A percentile compares a stretch with the other conserved stretches of the same genome.
Evolutionary conservation across 495 filamentous ascomycete species (phyloP).

Genomic region (Xylaria nigripes): DNA sequence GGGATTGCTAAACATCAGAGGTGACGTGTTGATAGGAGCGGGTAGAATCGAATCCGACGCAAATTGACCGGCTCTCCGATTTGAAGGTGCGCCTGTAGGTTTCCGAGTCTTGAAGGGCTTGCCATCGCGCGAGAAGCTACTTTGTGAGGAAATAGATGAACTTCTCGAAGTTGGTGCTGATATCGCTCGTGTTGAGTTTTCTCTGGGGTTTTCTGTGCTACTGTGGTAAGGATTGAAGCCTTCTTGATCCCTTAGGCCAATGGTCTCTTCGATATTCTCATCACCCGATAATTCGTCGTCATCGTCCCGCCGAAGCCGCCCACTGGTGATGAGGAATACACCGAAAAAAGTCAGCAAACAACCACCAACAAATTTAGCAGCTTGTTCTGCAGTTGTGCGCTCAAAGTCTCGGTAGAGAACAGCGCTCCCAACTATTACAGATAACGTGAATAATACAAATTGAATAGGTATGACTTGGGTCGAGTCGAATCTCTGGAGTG

Average conservation of each 20-base stretch:
- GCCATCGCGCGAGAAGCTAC: slow-evolving; percentile 22
- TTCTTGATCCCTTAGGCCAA: slow-evolving; percentile 36
- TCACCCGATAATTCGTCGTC: slow-evolving; percentile 47
- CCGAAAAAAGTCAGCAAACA: slow-evolving; percentile 87
- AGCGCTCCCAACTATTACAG: slow-evolving; percentile 88
- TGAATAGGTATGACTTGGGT: slow-evolving; percentile 96
- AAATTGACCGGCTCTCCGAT: slow-evolving; percentile 10
- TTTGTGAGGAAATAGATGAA: slow-evolving; percentile 30
- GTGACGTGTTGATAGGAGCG: slow-evolving; percentile 20
- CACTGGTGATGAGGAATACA: slow-evolving; percentile 86
- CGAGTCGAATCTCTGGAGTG: slow-evolving; percentile 87
- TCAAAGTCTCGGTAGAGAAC: slow-evolving; percentile 92
- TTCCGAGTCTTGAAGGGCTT: background rate
- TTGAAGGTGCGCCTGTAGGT: slow-evolving; percentile 12
- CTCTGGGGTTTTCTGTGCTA: slow-evolving; percentile 1
- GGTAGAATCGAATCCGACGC: slow-evolving; percentile 13
- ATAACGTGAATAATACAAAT: slow-evolving; percentile 93
- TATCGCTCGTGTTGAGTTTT: slow-evolving; percentile 7
- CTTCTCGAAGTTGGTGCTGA: slow-evolving; percentile 25
- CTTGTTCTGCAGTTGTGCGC: slow-evolving; percentile 57
- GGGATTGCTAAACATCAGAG: slow-evolving; percentile 24
- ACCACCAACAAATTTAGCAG: slow-evolving; percentile 77
- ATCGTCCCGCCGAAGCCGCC: slow-evolving; percentile 42
- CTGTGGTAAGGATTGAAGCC: slow-evolving; percentile 12
- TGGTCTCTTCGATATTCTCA: slow-evolving; percentile 46